Percentiles rank a stretch among this genome's conserved stretches.
Evolutionary conservation across 768 basidiomycete genomes (phyloP).

Genomic region (Neoboletus subvelutipes): DNA sequence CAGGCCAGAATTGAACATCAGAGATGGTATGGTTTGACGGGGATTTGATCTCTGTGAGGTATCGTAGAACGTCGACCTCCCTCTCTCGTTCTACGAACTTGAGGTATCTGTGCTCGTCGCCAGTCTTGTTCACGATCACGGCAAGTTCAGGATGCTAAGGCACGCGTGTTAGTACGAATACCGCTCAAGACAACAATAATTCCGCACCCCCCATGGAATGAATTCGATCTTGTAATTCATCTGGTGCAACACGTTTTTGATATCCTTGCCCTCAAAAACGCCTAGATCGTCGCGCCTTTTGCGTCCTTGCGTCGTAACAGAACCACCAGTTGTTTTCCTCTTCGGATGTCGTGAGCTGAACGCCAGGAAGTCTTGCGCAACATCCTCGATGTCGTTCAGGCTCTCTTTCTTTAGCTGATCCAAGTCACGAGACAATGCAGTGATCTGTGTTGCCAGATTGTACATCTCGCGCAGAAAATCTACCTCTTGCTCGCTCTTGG

Average conservation of each 20-base stretch:
- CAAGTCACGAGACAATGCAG: neutral
- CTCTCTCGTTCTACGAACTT: constrained; percentile 6
- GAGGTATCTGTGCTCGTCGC: constrained; percentile 1
- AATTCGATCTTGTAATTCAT: constrained; percentile 1
- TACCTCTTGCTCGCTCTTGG: neutral
- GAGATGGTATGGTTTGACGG: constrained; percentile 13
- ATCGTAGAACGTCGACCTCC: constrained; percentile 8
- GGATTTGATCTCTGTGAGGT: constrained; percentile 6
- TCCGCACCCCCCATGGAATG: neutral
- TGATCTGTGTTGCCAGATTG: constrained; percentile 1
- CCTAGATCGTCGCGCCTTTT: neutral
- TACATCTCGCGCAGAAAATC: constrained; percentile 14
- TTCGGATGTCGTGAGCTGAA: neutral
- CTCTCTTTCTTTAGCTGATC: neutral
- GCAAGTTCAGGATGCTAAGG: constrained; percentile 17
- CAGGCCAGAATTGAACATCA: neutral
- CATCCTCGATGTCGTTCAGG: neutral
- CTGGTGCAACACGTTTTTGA: neutral
- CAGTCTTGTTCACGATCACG: neutral
- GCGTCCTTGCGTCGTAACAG: neutral
- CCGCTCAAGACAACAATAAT: neutral
- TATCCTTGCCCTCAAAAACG: constrained; percentile 1
- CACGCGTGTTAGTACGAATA: neutral
- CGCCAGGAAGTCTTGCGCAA: neutral
- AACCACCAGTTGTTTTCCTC: neutral